Evolutionary conservation across 352 stramenopile species (phyloP).

Genomic region (Phytophthora brassicae): DNA sequence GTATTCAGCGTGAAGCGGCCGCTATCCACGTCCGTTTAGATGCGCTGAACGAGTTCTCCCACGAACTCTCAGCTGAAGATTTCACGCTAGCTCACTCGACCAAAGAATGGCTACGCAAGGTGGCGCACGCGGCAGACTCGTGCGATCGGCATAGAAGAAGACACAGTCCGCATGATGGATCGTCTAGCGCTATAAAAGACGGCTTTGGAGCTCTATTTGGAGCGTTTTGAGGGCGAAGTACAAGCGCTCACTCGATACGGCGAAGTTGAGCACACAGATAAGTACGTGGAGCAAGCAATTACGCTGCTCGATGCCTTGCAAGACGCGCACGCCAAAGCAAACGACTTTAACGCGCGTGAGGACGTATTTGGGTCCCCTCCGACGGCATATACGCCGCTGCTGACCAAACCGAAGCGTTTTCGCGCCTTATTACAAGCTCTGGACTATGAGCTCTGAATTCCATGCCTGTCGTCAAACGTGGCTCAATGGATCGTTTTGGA

Average conservation of each 20-base stretch:
- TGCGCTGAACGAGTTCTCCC: slow-evolving; percentile 79
- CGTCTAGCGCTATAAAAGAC: slow-evolving; percentile 91
- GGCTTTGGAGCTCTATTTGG: slow-evolving; percentile 75
- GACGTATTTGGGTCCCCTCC: slow-evolving; percentile 92
- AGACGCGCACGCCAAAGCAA: slow-evolving; percentile 88
- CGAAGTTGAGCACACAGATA: slow-evolving; percentile 87
- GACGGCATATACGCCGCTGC: slow-evolving; percentile 87
- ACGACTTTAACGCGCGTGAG: slow-evolving; percentile 93
- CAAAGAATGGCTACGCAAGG: slow-evolving; percentile 86
- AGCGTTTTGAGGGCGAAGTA: slow-evolving; percentile 89
- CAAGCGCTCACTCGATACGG: slow-evolving; percentile 87
- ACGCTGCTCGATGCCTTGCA: slow-evolving; percentile 89
- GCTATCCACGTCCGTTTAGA: slow-evolving; percentile 74
- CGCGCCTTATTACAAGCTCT: slow-evolving; percentile 92
- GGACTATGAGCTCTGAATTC: slow-evolving; percentile 95
- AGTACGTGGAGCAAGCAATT: slow-evolving; percentile 88
- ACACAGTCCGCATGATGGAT: slow-evolving; percentile 95
- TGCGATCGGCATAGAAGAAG: slow-evolving; percentile 91
- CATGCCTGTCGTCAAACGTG: slow-evolving; percentile 90
- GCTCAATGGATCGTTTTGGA: slow-evolving; percentile 93
- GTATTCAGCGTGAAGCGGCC: slow-evolving; percentile 76
- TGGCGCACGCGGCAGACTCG: slow-evolving; percentile 77
- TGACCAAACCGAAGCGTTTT: slow-evolving; percentile 89
- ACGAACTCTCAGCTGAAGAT: slow-evolving; percentile 88
- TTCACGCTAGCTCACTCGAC: slow-evolving; percentile 88